These are phyloP conservation scores for Oryza brachyantha DNA, from an alignment of 176 grass and related monocot genomes.

Conservation along the genomic window DNA sequence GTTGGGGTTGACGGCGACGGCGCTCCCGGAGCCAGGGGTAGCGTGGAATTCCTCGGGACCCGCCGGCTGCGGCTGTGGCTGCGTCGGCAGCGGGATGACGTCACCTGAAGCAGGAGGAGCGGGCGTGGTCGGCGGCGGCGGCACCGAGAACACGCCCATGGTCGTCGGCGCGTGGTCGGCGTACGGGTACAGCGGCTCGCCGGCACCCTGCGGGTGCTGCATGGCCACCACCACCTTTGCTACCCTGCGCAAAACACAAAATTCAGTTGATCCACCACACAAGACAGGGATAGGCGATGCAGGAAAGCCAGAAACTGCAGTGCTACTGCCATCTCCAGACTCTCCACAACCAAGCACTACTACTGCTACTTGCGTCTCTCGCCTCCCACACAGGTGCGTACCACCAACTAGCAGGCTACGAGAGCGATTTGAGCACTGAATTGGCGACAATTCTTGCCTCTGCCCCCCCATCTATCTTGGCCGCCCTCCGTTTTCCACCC, in stretches of 20 bases:
- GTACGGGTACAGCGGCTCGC: constrained; percentile 31
- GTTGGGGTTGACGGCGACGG: constrained; percentile 10
- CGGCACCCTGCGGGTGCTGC: constrained; percentile 45
- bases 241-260: constrained; percentile 36
- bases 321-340: neutral
- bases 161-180: too few relatives aligned
- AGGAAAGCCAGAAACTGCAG: constrained; percentile 16
- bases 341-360: constrained; percentile 13
- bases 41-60: constrained; percentile 23
- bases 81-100: neutral
- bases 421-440: constrained; percentile 38
- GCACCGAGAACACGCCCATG: constrained; percentile 41
- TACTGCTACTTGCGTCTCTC: neutral
- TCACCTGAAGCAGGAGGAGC: constrained; percentile 1
- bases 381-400: neutral
- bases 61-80: neutral
- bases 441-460: constrained; percentile 64
- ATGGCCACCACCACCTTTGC: constrained; percentile 33
- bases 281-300: constrained; percentile 1
- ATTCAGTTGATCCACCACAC: constrained; percentile 41
- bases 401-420: constrained; percentile 25
- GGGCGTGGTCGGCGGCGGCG: constrained; percentile 15
- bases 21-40: neutral
- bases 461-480: constrained; percentile 29
- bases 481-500: constrained; percentile 24